Conservation (phyloP, 345 rosid species). For the Aethionema arabicum region DNA sequence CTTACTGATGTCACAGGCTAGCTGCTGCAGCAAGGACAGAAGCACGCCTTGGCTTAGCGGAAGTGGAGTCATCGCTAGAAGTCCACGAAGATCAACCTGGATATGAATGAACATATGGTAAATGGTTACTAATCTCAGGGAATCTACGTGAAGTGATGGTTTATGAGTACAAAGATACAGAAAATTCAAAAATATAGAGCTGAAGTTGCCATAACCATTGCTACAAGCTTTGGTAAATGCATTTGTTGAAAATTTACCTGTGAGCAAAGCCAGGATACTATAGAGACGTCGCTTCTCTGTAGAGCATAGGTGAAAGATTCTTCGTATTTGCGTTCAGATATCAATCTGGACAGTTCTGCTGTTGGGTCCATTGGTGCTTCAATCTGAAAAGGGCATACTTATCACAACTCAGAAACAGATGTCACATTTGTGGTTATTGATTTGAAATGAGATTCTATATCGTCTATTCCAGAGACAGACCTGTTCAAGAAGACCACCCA, state of each 20-base stretch:
- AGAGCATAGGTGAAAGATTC: slow-evolving; percentile 75
- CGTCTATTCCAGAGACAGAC: slow-evolving; percentile 35
- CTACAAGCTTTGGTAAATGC: no score
- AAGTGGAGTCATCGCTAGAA: slow-evolving; percentile 52
- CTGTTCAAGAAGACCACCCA: slow-evolving; percentile 62
- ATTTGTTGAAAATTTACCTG: slow-evolving; percentile 46
- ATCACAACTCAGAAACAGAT: slow-evolving; percentile 11
- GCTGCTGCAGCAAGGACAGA: slow-evolving; percentile 78
- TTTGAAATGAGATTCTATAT: background rate
- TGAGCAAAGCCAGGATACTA: slow-evolving; percentile 86
- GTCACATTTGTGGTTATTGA: slow-evolving; percentile 2
- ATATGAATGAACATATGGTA: background rate
- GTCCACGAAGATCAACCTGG: slow-evolving; percentile 68
- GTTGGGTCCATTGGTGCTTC: slow-evolving; percentile 76
- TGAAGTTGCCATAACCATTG: no score
- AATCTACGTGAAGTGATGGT: background rate
- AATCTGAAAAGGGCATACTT: slow-evolving; percentile 40
- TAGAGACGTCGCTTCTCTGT: slow-evolving; percentile 76
- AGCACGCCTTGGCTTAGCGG: slow-evolving; percentile 91
- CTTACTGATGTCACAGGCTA: slow-evolving; percentile 69
- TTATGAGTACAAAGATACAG: background rate
- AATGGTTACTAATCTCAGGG: background rate
- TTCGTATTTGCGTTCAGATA: slow-evolving; percentile 69
- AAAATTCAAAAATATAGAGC: background rate
- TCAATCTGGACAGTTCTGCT: slow-evolving; percentile 60